Percentiles rank a stretch among this genome's conserved stretches.
Evolutionary conservation across 2,329 filamentous ascomycete species (phyloP).

Genomic region (Cladorrhinum sp.): DNA sequence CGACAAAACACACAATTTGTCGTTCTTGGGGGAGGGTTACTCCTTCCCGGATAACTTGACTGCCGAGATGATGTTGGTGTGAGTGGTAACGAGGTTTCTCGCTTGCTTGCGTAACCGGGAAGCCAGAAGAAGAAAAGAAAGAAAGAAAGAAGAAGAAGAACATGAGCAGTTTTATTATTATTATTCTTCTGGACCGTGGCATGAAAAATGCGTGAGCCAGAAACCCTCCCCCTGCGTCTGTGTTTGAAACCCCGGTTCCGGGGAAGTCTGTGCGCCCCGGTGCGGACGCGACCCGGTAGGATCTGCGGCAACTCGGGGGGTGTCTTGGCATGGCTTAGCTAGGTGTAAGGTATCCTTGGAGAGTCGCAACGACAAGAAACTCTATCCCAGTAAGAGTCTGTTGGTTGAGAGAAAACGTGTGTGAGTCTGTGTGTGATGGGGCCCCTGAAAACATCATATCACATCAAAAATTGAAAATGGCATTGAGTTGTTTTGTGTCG

Average conservation of each 20-base stretch:
- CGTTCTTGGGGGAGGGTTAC: too few species aligned
- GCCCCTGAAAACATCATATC: neutral
- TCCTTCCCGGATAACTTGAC: too few species aligned
- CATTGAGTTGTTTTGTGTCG: neutral
- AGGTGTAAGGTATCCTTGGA: too few species aligned
- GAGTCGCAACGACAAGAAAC: neutral
- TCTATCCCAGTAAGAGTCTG: neutral
- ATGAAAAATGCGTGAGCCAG: too few species aligned
- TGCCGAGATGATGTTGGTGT: neutral
- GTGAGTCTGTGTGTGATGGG: neutral
- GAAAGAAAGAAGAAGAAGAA: neutral
- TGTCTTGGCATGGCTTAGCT: neutral
- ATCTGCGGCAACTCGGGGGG: slow-evolving; percentile 16
- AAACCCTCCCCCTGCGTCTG: neutral
- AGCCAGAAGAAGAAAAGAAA: neutral
- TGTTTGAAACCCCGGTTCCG: neutral
- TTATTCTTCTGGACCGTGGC: too few species aligned
- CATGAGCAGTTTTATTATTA: neutral
- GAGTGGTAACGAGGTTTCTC: neutral
- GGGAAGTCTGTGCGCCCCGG: slow-evolving; percentile 19
- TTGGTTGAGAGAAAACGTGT: neutral
- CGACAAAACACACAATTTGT: too few species aligned
- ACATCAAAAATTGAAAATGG: neutral
- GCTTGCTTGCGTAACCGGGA: neutral
- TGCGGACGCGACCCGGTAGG: slow-evolving; percentile 10